Conservation (phyloP, 169 alveolate genomes). For the Amoebophrya sp. region DNA sequence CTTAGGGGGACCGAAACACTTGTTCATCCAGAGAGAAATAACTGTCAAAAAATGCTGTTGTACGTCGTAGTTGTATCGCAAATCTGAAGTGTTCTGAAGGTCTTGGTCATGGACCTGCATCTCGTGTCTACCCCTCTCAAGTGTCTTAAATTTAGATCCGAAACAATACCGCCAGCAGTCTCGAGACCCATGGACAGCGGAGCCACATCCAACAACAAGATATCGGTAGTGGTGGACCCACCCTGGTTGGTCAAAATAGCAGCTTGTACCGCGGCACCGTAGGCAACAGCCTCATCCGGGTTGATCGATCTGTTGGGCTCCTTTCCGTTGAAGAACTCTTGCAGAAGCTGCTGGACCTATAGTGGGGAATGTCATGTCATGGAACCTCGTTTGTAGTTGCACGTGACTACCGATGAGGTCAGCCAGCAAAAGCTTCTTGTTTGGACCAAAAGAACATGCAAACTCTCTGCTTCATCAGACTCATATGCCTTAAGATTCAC, state of each 20-base stretch:
- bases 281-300: conserved; percentile 99
- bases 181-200: conserved; percentile 90
- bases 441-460: too few species aligned
- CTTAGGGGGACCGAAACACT: not conserved
- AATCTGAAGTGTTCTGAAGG: too few species aligned
- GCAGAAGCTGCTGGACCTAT: conserved; percentile 40
- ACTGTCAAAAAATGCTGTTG: too few species aligned
- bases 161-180: conserved; percentile 84
- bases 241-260: conserved; percentile 93
- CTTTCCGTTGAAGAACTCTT: conserved; percentile 83
- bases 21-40: not conserved
- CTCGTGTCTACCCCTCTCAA: too few species aligned
- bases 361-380: too few species aligned
- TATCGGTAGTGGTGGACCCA: conserved; percentile 68
- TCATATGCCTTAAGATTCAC: conserved; percentile 69
- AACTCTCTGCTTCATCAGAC: too few species aligned
- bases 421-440: too few species aligned
- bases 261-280: conserved; percentile 99
- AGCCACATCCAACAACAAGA: conserved; percentile 90
- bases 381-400: too few species aligned
- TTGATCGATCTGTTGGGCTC: conserved; percentile 91
- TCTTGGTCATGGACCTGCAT: too few species aligned
- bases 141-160: too few species aligned
- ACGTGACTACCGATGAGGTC: too few species aligned
- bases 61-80: not conserved